These are phyloP conservation scores for Lachancea dasiensis DNA, from an alignment of 805 yeast genomes.

Conservation along the genomic window DNA sequence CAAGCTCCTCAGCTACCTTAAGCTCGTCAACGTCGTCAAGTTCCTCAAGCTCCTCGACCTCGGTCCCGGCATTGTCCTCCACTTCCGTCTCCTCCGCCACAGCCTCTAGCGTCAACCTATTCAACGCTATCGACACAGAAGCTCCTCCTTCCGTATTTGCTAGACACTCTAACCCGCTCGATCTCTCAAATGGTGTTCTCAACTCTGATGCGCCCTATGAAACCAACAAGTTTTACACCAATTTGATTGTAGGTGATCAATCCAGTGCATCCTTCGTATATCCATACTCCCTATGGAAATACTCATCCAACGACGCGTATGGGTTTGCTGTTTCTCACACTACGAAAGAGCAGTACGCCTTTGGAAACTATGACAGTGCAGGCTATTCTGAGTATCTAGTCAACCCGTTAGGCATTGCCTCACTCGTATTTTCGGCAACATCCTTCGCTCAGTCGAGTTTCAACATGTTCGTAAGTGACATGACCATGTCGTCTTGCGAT, in stretches of 20 bases:
- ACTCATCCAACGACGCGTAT: slow-evolving; percentile 34
- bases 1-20: neutral
- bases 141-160: slow-evolving; percentile 44
- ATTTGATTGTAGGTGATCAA: slow-evolving; percentile 53
- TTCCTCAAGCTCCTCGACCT: slow-evolving; percentile 13
- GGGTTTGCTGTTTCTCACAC: slow-evolving; percentile 65
- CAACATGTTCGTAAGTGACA: slow-evolving; percentile 39
- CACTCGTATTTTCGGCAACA: slow-evolving; percentile 50
- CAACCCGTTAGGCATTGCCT: slow-evolving; percentile 52
- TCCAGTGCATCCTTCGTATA: slow-evolving; percentile 51
- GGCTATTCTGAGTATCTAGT: slow-evolving; percentile 40
- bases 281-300: slow-evolving; percentile 63
- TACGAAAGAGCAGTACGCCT: slow-evolving; percentile 37
- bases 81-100: slow-evolving; percentile 16
- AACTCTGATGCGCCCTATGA: slow-evolving; percentile 43
- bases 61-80: slow-evolving; percentile 10
- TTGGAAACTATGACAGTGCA: slow-evolving; percentile 42
- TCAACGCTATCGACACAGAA: slow-evolving; percentile 40
- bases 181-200: slow-evolving; percentile 43
- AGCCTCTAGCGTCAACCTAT: slow-evolving; percentile 38
- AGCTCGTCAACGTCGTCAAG: neutral
- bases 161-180: slow-evolving; percentile 40
- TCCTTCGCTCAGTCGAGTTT: slow-evolving; percentile 38
- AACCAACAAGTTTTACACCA: slow-evolving; percentile 74
- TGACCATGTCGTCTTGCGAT: slow-evolving; percentile 47